Percentiles rank a stretch among this genome's conserved stretches.
Conservation (phyloP, 2,329 filamentous ascomycete genomes). For the Claviceps quebecensis region DNA sequence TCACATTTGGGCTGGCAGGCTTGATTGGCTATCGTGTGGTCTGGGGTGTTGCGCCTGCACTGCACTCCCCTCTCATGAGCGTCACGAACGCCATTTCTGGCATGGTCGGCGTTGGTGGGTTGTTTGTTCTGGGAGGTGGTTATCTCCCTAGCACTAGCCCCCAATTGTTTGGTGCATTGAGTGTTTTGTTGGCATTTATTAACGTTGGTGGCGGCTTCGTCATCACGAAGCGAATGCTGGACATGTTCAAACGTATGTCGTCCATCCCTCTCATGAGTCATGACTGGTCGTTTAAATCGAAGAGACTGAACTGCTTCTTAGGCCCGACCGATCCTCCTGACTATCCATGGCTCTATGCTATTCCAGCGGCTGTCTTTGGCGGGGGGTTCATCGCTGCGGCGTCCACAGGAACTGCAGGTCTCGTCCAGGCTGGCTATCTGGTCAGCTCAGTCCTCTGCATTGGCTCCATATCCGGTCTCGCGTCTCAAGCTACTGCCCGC, state of each 20-base stretch:
- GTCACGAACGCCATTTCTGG: constrained; percentile 88
- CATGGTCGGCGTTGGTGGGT: constrained; percentile 78
- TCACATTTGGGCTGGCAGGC: constrained; percentile 72
- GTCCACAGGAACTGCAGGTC: constrained; percentile 65
- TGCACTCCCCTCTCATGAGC: constrained; percentile 84
- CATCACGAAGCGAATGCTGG: constrained; percentile 84
- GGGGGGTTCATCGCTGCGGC: constrained; percentile 71
- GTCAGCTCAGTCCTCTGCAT: constrained; percentile 78
- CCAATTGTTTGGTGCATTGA: constrained; percentile 62
- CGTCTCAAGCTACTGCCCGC: constrained; percentile 69
- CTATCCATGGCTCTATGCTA: constrained; percentile 74
- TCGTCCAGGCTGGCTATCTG: constrained; percentile 79
- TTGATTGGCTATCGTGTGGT: constrained; percentile 80
- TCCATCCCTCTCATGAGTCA: neutral
- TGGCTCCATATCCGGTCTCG: constrained; percentile 65
- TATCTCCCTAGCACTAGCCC: constrained; percentile 65
- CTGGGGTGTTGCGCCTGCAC: constrained; percentile 70
- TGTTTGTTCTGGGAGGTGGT: constrained; percentile 80
- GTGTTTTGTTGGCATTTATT: constrained; percentile 73
- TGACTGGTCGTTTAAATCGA: constrained; percentile 7
- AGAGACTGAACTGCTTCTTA: constrained; percentile 9
- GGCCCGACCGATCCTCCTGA: constrained; percentile 74
- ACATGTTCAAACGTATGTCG: constrained; percentile 64
- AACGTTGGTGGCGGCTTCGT: constrained; percentile 84
- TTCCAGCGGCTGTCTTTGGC: constrained; percentile 64